These are phyloP conservation scores for Penicillium salamii DNA, from an alignment of 495 filamentous ascomycete genomes.

Conservation along the genomic window DNA sequence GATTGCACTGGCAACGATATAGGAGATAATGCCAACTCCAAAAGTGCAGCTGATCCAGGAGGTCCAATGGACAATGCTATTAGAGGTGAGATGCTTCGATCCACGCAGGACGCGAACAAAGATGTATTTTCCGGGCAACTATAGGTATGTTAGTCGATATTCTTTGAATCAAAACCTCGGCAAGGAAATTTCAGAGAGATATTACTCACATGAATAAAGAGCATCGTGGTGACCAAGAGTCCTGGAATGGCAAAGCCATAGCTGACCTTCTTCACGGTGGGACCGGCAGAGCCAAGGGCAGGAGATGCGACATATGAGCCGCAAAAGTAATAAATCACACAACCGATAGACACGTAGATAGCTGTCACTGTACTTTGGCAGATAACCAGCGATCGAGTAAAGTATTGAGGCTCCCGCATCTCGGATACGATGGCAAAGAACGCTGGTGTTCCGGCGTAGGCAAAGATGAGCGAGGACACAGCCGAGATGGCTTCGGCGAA, in stretches of 20 bases:
- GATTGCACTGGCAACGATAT: conserved; percentile 67
- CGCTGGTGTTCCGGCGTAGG: conserved; percentile 58
- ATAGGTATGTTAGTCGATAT: conserved; percentile 32
- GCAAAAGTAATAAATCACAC: conserved; percentile 67
- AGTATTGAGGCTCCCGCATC: conserved; percentile 65
- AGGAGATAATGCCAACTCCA: conserved; percentile 58
- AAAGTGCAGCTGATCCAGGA: conserved; percentile 58
- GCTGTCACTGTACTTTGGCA: conserved; percentile 46
- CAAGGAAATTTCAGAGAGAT: neutral
- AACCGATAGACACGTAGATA: conserved; percentile 64
- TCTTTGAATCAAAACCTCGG: neutral
- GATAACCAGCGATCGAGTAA: conserved; percentile 52
- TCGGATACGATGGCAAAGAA: conserved; percentile 73
- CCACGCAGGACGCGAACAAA: conserved; percentile 56
- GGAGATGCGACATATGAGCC: conserved; percentile 66
- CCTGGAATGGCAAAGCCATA: conserved; percentile 72
- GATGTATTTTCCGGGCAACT: conserved; percentile 54
- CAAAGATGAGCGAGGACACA: conserved; percentile 69
- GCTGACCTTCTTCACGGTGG: conserved; percentile 60
- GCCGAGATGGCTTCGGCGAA: conserved; percentile 51
- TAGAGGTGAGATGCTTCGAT: conserved; percentile 54
- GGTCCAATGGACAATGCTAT: conserved; percentile 52
- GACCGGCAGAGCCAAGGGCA: conserved; percentile 64
- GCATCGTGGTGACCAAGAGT: conserved; percentile 29
- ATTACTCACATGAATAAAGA: conserved; percentile 29